phyloP scores from a whole-genome alignment of 495 filamentous ascomycete species.

The Aspergillus saccharolyticus region DNA sequence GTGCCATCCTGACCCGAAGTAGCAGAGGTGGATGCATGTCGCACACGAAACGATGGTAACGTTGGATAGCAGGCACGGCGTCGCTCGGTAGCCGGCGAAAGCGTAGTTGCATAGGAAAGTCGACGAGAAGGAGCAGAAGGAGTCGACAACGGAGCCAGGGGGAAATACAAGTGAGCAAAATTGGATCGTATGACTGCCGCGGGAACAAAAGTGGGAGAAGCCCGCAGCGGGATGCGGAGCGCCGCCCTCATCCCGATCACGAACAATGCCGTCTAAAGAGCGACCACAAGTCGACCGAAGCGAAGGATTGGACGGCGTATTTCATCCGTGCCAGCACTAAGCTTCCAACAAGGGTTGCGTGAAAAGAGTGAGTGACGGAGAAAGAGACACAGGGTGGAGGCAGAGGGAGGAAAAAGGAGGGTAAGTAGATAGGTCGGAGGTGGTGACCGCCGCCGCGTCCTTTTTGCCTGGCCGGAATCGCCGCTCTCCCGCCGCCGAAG shows the following conservation, averaged over 20 bases:
- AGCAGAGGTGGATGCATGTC: conserved; percentile 11
- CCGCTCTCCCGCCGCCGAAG: background rate
- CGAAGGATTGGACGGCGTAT: background rate
- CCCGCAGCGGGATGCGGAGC: conserved; percentile 37
- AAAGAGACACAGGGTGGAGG: background rate
- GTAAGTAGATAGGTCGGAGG: background rate
- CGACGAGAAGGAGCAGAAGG: conserved; percentile 2
- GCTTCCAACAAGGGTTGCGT: background rate
- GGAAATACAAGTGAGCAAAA: conserved; percentile 7
- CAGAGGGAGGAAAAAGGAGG: background rate
- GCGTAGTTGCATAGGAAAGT: background rate
- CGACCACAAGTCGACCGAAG: conserved; percentile 11
- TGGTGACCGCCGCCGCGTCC: background rate
- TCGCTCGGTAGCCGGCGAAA: conserved; percentile 1
- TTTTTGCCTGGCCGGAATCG: background rate
- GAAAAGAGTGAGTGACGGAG: too few species aligned
- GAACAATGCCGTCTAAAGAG: conserved; percentile 18
- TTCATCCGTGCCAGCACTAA: conserved; percentile 11
- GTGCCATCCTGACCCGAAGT: conserved; percentile 14
- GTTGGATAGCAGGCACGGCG: background rate
- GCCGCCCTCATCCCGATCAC: conserved; percentile 37
- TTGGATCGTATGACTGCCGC: conserved; percentile 25
- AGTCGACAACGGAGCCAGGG: background rate
- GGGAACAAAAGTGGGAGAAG: conserved; percentile 30
- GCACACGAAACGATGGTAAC: conserved; percentile 5